Conservation (phyloP, 352 stramenopile genomes). For the Proteromonas lacertae region DNA sequence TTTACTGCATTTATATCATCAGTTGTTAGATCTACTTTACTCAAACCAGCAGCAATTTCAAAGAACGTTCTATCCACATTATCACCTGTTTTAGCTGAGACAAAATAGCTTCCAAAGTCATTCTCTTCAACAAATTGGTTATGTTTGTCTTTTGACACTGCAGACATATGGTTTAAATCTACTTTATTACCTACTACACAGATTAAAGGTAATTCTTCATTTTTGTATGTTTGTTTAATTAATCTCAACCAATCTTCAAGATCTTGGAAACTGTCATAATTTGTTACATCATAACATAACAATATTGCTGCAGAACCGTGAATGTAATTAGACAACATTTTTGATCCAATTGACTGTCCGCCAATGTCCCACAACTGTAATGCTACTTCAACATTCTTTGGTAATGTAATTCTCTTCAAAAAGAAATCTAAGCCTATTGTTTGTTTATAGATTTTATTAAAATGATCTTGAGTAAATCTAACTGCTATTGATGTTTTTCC, state of each 20-base stretch:
- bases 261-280: slow-evolving; percentile 63
- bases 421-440: slow-evolving; percentile 75
- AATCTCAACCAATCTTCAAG: slow-evolving; percentile 65
- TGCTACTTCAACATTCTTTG: slow-evolving; percentile 42
- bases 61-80: slow-evolving; percentile 40
- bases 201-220: slow-evolving; percentile 42
- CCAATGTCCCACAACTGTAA: slow-evolving; percentile 70
- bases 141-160: slow-evolving; percentile 40
- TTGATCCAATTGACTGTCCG: slow-evolving; percentile 19
- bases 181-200: slow-evolving; percentile 61
- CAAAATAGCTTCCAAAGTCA: slow-evolving; percentile 40
- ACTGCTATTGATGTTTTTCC: slow-evolving; percentile 71
- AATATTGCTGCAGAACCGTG: slow-evolving; percentile 54
- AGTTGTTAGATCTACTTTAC: slow-evolving; percentile 5
- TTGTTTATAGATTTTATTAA: slow-evolving; percentile 65
- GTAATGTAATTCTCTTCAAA: slow-evolving; percentile 49
- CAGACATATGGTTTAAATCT: slow-evolving; percentile 47
- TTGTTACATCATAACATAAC: slow-evolving; percentile 71
- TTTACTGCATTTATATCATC: no score
- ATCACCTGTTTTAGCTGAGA: slow-evolving; percentile 68
- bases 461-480: slow-evolving; percentile 49
- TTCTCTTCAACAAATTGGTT: slow-evolving; percentile 66
- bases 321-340: slow-evolving; percentile 62
- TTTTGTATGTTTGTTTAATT: slow-evolving; percentile 39
- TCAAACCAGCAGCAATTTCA: slow-evolving; percentile 34